Evolutionary conservation across 768 basidiomycete genomes (phyloP).

Genomic region (Grammothele lineata): DNA sequence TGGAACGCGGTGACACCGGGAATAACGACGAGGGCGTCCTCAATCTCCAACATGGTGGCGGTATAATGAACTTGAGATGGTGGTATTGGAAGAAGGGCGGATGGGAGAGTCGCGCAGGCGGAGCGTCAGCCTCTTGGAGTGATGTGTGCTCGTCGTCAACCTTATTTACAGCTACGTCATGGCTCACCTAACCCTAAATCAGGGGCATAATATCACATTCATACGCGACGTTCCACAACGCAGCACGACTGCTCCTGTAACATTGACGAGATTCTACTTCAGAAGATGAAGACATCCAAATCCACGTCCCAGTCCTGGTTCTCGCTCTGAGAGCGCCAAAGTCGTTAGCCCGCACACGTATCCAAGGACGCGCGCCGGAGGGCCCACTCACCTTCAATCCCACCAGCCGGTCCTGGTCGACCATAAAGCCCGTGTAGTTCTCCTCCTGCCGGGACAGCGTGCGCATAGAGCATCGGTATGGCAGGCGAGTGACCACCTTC

Average conservation of each 20-base stretch:
- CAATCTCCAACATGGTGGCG: neutral
- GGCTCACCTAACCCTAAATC: slow-evolving; percentile 2
- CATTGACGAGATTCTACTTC: too few species aligned
- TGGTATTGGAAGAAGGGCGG: neutral
- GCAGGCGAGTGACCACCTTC: too few species aligned
- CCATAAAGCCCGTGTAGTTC: slow-evolving; percentile 38
- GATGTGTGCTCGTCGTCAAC: too few species aligned
- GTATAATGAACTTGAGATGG: neutral
- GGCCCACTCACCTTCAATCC: slow-evolving; percentile 35
- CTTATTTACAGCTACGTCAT: slow-evolving; percentile 2
- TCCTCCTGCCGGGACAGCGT: too few species aligned
- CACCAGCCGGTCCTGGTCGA: slow-evolving; percentile 38
- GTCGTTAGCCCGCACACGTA: neutral
- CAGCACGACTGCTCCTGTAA: neutral
- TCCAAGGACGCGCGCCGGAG: neutral
- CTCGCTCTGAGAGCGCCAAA: too few species aligned
- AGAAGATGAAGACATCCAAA: slow-evolving; percentile 32
- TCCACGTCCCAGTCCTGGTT: too few species aligned
- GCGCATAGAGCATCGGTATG: too few species aligned
- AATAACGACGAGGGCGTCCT: slow-evolving; percentile 11
- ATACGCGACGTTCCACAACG: too few species aligned
- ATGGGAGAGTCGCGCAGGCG: too few species aligned
- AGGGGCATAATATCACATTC: neutral
- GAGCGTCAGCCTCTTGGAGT: neutral
- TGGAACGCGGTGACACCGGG: slow-evolving; percentile 19